Conservation (phyloP, 2,329 filamentous ascomycete genomes). For the Xylariaceae sp. region DNA sequence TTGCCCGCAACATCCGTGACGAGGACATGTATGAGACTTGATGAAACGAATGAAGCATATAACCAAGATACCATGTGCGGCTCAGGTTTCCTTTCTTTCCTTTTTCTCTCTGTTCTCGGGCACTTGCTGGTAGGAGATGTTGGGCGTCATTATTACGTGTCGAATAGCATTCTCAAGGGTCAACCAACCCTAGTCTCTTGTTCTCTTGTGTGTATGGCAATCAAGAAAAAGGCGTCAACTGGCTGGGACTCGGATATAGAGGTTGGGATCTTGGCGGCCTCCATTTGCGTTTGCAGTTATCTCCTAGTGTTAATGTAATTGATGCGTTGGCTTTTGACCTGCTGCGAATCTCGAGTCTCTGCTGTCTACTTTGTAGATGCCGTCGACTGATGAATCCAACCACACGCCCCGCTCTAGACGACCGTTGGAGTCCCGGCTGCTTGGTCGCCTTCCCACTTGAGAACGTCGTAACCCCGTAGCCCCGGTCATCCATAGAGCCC, state of each 20-base stretch:
- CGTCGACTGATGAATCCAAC: no score
- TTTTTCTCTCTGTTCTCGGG: background rate
- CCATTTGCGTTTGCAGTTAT: background rate
- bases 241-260: background rate
- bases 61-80: background rate
- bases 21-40: slow-evolving; percentile 14
- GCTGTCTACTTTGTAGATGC: background rate
- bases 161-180: background rate
- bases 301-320: background rate
- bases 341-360: background rate
- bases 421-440: no score
- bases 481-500: no score
- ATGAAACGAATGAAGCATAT: background rate
- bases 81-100: background rate
- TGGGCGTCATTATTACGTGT: slow-evolving; percentile 1
- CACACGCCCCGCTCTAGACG: no score
- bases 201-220: background rate
- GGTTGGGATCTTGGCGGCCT: background rate
- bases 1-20: slow-evolving; percentile 15
- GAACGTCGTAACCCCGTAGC: background rate
- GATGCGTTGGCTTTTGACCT: background rate
- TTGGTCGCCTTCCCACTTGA: background rate
- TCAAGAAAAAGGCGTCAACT: background rate
- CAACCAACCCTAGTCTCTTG: background rate
- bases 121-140: background rate